phyloP scores from a whole-genome alignment of 2,329 filamentous ascomycete genomes.

The Alternaria incomplexa region DNA sequence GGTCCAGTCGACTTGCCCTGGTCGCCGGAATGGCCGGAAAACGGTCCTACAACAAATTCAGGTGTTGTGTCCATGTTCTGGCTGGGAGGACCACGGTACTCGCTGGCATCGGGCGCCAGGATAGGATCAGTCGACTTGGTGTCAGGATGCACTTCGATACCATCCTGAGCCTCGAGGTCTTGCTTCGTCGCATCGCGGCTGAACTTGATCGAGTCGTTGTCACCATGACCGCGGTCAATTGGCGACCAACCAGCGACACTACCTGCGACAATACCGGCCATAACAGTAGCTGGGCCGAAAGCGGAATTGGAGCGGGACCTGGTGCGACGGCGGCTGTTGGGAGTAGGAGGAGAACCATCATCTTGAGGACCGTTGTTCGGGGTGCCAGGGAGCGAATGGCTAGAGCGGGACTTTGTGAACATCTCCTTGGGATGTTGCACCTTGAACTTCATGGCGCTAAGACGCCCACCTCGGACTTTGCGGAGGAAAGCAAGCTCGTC shows the following conservation, averaged over 20 bases:
- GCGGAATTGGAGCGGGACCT: constrained; percentile 75
- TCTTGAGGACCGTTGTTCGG: constrained; percentile 61
- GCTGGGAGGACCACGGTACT: constrained; percentile 51
- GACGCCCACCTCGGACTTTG: constrained; percentile 78
- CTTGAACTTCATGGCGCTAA: constrained; percentile 81
- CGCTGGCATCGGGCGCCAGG: constrained; percentile 51
- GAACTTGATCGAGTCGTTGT: constrained; percentile 52
- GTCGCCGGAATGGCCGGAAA: constrained; percentile 42
- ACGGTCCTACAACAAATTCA: constrained; percentile 51
- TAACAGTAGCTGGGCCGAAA: constrained; percentile 75
- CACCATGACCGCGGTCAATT: constrained; percentile 58
- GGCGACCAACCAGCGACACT: constrained; percentile 80
- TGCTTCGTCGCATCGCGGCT: constrained; percentile 39
- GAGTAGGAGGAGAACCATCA: constrained; percentile 52
- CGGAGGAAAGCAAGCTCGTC: constrained; percentile 83
- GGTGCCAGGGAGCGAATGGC: constrained; percentile 68
- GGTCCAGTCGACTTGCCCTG: constrained; percentile 12
- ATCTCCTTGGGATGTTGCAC: constrained; percentile 77
- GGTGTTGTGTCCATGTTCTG: constrained; percentile 54
- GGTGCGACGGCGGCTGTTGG: constrained; percentile 64
- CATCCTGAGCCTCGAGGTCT: constrained; percentile 53
- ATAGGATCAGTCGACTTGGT: constrained; percentile 57
- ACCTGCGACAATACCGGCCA: constrained; percentile 83
- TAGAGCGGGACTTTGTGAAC: constrained; percentile 67
- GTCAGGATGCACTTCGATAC: constrained; percentile 57